These are phyloP conservation scores for Hortiboletus campestris DNA, from an alignment of 768 basidiomycete genomes.

Conservation along the genomic window DNA sequence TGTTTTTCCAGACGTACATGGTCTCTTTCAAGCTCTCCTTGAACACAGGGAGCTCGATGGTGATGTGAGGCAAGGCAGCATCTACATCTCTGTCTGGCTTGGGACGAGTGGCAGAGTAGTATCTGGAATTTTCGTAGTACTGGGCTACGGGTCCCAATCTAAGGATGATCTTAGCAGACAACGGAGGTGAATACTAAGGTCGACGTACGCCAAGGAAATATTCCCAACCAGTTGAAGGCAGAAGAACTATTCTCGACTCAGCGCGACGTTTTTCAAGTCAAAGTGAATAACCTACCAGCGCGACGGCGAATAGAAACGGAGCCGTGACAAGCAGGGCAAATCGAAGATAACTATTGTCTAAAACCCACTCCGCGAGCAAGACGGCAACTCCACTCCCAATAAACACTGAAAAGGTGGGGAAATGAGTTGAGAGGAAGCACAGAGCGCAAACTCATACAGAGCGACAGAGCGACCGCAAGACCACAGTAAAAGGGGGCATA, in stretches of 20 bases:
- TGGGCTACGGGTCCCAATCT: constrained; percentile 84
- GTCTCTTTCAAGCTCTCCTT: constrained; percentile 80
- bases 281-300: constrained; percentile 48
- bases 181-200: not conserved
- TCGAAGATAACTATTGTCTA: constrained; percentile 59
- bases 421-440: constrained; percentile 7
- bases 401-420: constrained; percentile 51
- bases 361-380: constrained; percentile 63
- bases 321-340: constrained; percentile 63
- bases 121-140: constrained; percentile 79
- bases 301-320: constrained; percentile 75
- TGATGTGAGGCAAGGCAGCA: constrained; percentile 65
- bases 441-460: constrained; percentile 46
- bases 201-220: constrained; percentile 52
- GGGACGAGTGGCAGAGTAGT: constrained; percentile 72
- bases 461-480: constrained; percentile 56
- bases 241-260: constrained; percentile 56
- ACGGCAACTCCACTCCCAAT: constrained; percentile 57
- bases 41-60: constrained; percentile 84
- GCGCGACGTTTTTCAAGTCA: not conserved
- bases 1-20: constrained; percentile 49
- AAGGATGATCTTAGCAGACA: not conserved
- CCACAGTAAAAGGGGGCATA: constrained; percentile 76
- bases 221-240: constrained; percentile 65
- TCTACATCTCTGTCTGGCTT: constrained; percentile 61